Evolutionary conservation across 2,329 filamentous ascomycete genomes (phyloP).

Genomic region (Sporothrix dimorphospora): DNA sequence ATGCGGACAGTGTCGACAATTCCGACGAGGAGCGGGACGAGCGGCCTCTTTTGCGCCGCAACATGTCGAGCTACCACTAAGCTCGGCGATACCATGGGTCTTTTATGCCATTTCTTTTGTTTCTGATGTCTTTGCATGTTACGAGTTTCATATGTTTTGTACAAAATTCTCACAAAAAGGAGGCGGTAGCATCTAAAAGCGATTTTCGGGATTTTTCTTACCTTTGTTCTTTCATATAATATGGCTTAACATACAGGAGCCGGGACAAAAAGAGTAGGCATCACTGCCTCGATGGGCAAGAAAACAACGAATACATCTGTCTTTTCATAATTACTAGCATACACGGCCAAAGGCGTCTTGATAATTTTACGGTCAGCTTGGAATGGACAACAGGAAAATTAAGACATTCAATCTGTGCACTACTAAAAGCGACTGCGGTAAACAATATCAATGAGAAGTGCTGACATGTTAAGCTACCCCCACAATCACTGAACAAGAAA

Average conservation of each 20-base stretch:
- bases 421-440: not conserved
- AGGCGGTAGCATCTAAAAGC: conserved; percentile 21
- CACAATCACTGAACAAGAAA: not conserved
- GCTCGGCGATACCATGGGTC: not conserved
- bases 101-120: not conserved
- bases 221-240: not conserved
- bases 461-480: not conserved
- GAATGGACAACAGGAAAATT: not conserved
- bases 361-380: not conserved
- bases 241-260: not conserved
- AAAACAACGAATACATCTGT: too few relatives aligned
- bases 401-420: not conserved
- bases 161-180: not conserved
- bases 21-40: conserved; percentile 41
- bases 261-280: not conserved
- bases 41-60: conserved; percentile 45
- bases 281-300: not conserved
- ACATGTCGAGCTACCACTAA: conserved; percentile 33
- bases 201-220: not conserved
- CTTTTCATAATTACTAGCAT: not conserved
- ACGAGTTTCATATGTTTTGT: not conserved
- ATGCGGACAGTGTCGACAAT: conserved; percentile 30
- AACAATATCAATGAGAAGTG: not conserved
- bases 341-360: not conserved
- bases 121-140: not conserved